Conservation (phyloP, 108 stramenopile species). For the Skeletonema costatum region DNA sequence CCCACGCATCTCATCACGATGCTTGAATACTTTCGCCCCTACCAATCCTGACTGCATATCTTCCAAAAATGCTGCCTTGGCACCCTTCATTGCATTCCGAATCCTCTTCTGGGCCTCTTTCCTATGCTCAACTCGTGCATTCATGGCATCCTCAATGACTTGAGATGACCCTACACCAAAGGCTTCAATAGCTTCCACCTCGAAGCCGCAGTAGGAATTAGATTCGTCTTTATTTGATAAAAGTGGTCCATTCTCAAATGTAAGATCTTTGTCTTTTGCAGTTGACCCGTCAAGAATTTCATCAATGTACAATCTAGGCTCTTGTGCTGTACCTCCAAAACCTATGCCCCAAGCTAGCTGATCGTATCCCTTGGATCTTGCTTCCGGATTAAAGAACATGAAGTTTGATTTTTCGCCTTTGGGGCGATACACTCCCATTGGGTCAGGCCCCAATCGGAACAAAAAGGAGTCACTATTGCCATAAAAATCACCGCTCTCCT, state of each 20-base stretch:
- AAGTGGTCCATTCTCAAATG: conserved; percentile 74
- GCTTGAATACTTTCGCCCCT: conserved; percentile 73
- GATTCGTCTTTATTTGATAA: conserved; percentile 39
- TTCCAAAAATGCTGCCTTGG: conserved; percentile 80
- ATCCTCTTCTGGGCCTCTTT: conserved; percentile 61
- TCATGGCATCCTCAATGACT: conserved; percentile 64
- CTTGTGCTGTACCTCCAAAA: conserved; percentile 73
- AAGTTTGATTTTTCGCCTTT: conserved; percentile 58
- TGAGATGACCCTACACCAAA: conserved; percentile 82
- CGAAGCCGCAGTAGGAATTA: conserved; percentile 47
- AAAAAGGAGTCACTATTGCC: conserved; percentile 82
- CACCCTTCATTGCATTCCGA: conserved; percentile 71
- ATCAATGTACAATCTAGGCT: conserved; percentile 75
- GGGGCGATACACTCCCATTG: conserved; percentile 69
- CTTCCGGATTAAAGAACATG: conserved; percentile 77
- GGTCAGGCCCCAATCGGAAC: conserved; percentile 51
- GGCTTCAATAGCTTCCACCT: conserved; percentile 73
- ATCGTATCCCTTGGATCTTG: conserved; percentile 79
- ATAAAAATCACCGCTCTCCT: conserved; percentile 79
- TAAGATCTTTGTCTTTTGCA: conserved; percentile 65
- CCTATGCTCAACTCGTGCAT: conserved; percentile 52
- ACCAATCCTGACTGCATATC: conserved; percentile 81
- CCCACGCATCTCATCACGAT: conserved; percentile 67
- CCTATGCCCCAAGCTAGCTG: conserved; percentile 85
- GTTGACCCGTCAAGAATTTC: conserved; percentile 71